Conservation (phyloP, 208 protist genomes). For the Novymonas esmeraldas region DNA sequence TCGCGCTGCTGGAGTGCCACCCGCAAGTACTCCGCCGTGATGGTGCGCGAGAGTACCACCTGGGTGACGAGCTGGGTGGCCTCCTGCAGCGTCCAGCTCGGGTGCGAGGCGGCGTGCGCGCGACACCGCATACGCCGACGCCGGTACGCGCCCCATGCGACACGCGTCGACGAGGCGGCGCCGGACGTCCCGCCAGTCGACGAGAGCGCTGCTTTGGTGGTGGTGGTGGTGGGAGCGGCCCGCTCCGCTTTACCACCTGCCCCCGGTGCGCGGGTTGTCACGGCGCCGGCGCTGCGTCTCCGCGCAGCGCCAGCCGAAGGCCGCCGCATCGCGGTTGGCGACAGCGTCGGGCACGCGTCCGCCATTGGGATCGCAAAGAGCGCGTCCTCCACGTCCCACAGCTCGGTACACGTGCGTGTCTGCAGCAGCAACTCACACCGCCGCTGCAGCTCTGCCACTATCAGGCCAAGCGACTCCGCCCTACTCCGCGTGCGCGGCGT, state of each 20-base stretch:
- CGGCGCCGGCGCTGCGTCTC: too few relatives aligned
- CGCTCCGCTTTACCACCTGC: too few relatives aligned
- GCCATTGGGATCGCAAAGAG: slow-evolving; percentile 16
- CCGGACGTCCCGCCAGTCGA: too few relatives aligned
- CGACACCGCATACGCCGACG: slow-evolving; percentile 26
- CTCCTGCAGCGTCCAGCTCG: slow-evolving; percentile 29
- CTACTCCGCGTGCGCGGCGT: not conserved
- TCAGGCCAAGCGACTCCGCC: slow-evolving; percentile 4
- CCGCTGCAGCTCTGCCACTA: slow-evolving; percentile 22
- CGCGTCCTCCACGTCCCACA: slow-evolving; percentile 25
- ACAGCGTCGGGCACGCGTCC: not conserved
- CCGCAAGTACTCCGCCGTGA: slow-evolving; percentile 27
- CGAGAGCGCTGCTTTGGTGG: too few relatives aligned
- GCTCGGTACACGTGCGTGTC: slow-evolving; percentile 27
- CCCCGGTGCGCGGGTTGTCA: too few relatives aligned
- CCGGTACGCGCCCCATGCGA: slow-evolving; percentile 10
- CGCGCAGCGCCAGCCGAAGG: too few relatives aligned
- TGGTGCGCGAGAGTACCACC: slow-evolving; percentile 21
- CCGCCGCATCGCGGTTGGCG: not conserved
- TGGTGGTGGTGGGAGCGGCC: too few relatives aligned
- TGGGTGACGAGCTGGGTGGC: slow-evolving; percentile 30
- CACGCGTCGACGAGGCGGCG: not conserved
- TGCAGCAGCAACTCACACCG: slow-evolving; percentile 31
- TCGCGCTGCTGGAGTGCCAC: slow-evolving; percentile 38
- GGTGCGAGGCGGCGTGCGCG: slow-evolving; percentile 25